Evolutionary conservation across 2,329 filamentous ascomycete genomes (phyloP).

Genomic region (Clonostachys byssicola): DNA sequence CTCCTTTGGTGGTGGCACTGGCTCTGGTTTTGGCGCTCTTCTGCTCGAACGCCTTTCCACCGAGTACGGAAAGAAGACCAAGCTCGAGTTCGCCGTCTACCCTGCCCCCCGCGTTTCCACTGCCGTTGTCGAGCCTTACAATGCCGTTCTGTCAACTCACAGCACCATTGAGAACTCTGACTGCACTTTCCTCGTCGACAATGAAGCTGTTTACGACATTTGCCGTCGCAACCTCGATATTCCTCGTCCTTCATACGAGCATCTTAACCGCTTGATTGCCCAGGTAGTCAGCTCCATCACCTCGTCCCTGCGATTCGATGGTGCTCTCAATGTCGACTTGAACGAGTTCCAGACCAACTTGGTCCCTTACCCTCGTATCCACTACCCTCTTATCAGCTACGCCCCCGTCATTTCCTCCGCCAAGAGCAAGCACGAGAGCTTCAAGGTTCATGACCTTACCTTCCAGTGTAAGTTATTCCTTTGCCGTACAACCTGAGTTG

Average conservation of each 20-base stretch:
- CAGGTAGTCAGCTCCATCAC: constrained; percentile 74
- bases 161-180: constrained; percentile 76
- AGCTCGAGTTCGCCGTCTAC: constrained; percentile 72
- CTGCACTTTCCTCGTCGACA: constrained; percentile 74
- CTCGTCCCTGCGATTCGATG: constrained; percentile 67
- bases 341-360: constrained; percentile 78
- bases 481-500: too few species aligned
- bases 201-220: constrained; percentile 73
- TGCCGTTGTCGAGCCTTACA: constrained; percentile 71
- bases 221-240: constrained; percentile 70
- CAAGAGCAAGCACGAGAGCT: constrained; percentile 82
- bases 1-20: constrained; percentile 70
- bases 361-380: constrained; percentile 69
- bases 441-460: constrained; percentile 76
- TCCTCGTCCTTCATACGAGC: constrained; percentile 64
- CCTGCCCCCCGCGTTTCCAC: constrained; percentile 67
- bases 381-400: constrained; percentile 72
- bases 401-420: constrained; percentile 66
- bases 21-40: constrained; percentile 69
- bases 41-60: constrained; percentile 69
- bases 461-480: constrained; percentile 58
- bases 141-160: constrained; percentile 69
- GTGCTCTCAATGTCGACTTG: constrained; percentile 68
- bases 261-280: constrained; percentile 69
- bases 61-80: constrained; percentile 74